Evolutionary conservation across 352 stramenopile genomes (phyloP), one percentile per base, ranked within the genome.

Genomic region (Phytophthora pluvialis): DNA sequence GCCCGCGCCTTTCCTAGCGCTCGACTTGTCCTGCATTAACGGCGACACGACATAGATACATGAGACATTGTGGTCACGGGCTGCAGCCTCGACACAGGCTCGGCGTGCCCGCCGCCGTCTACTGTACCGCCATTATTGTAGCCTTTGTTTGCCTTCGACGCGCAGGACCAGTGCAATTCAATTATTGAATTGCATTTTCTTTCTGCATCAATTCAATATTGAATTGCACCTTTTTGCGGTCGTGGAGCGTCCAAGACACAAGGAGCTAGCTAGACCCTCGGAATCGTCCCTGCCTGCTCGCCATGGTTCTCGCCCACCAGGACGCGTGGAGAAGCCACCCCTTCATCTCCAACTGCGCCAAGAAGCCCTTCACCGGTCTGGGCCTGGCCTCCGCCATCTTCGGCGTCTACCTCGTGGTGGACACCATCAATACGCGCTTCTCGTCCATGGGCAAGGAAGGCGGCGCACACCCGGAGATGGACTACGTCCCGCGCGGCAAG

Each of bases 281-380:
- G 64, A 73, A 68, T 69, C 50, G 58, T 40, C 63, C 16, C 18
- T 13, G 44, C 12, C 44, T 63, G 32, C 21, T 66, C 40, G 38
- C 28, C 10, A 95, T 95, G 87, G 87, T 95, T 80, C 80, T 95
- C 73, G 78, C 83, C 21, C 80, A 91, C 57, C 87, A 95, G 76
- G 87, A 95, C 83, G 87, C 87, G 53, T 95, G 87, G 87, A 75
- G 87, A 61, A 94, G 89, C 83, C 87, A 95, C 73, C 87, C 87
- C 28, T 95, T 95, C 80, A 88, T 95, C 72, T 55, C 66, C 39
- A 77, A 78, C 62, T 94, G 85, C 73, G 79, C 67, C 64, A 95
- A 93, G 83, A 95, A 95, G 78, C 87, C 87, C 16, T 88, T 95
- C 63, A 88, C 87, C 25, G 87, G 87, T 12, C 61, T 95, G 35